Base-by-base conservation (phyloP, 208 protist species). In the Acanthamoeba healyi region DNA sequence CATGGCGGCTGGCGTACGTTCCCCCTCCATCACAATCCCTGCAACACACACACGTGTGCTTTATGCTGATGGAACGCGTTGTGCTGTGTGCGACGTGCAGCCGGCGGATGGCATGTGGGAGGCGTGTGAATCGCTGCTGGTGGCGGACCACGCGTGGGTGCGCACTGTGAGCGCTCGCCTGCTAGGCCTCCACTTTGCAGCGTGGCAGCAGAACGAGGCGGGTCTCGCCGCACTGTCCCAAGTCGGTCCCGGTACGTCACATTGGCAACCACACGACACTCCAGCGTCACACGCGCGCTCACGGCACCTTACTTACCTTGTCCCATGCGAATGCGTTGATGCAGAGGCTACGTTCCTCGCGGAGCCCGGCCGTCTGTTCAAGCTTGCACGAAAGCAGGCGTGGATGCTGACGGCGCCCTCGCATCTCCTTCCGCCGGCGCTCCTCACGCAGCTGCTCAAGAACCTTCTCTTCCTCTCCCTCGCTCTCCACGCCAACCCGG, bases 391-490 rank as follows among this genome's bases (percentile, higher is more conserved):
- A 24, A 38, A 17, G 36, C 82, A 70, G 36, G 49, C 54, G 49
- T 90, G 82, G 82, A 61, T 90, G 82, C 58, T 90, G 38, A 67
- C 49, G 32, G 82, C 54, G 4, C 82, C 82, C 24, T 32, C 32
- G 7, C 54, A 90, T 32, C 49, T 70, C 9, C 49, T 90, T 26
- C 82, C 82, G 49, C 54, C 49, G 29, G 82, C 82, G 1, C 82
- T 90, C 36, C 82, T 70, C 54, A 90, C 40, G 36, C 82, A 90
- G 38, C 82, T 90, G n/a, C 82, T 90, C 58, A 90, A 90, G 82
- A 90, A 90, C 58, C 82, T 90, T 2, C 42, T 90, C 32, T 90
- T 90, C 82, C 82, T 90, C 49, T 90, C 82, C 2, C 49, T 90
- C 38, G 58, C 82, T 14, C 36, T 90, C 36, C 58, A 90, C 29